A percentile compares a stretch with the other conserved stretches of the same genome.
Conservation (phyloP, 768 basidiomycete species). For the Hemileccinum impolitum region DNA sequence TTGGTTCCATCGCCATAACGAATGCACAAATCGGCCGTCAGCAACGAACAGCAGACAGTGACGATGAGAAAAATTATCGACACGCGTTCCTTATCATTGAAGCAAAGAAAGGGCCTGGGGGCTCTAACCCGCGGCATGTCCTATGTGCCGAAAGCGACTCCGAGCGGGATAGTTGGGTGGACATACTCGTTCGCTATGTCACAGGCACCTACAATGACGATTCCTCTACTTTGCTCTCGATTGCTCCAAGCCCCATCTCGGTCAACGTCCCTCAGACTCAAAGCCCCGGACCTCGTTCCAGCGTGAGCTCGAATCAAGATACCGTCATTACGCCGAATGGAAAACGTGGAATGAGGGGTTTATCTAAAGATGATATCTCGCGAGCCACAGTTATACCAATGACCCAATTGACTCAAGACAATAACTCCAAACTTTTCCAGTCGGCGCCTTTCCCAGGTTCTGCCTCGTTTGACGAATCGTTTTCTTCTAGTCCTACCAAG, state of each 20-base stretch:
- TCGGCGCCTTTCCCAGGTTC: constrained; percentile 32
- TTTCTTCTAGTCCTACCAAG: constrained; percentile 54
- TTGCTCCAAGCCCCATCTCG: constrained; percentile 30
- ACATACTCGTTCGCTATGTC: constrained; percentile 86
- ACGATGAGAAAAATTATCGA: constrained; percentile 91
- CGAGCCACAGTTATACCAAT: constrained; percentile 53
- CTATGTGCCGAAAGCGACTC: constrained; percentile 94
- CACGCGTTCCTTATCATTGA: constrained; percentile 98
- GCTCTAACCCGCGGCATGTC: constrained; percentile 78
- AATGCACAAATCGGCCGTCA: constrained; percentile 96
- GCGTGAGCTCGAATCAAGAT: constrained; percentile 46
- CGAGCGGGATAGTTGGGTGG: constrained; percentile 94
- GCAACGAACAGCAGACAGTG: constrained; percentile 58
- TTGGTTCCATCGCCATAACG: constrained; percentile 88
- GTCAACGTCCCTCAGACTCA: constrained; percentile 26
- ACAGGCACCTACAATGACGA: constrained; percentile 79
- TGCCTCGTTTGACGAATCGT: constrained; percentile 21
- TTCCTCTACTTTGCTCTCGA: constrained; percentile 41
- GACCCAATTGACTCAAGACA: constrained; percentile 54
- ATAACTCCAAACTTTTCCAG: constrained; percentile 60
- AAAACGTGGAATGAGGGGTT: constrained; percentile 39
- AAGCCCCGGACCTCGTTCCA: constrained; percentile 46
- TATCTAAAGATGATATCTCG: constrained; percentile 59
- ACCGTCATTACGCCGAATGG: constrained; percentile 17
- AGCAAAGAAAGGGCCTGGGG: constrained; percentile 67